Evolutionary conservation across 169 alveolate species (phyloP), one percentile per base, ranked within the genome.

Genomic region (Perkinsus chesapeaki): DNA sequence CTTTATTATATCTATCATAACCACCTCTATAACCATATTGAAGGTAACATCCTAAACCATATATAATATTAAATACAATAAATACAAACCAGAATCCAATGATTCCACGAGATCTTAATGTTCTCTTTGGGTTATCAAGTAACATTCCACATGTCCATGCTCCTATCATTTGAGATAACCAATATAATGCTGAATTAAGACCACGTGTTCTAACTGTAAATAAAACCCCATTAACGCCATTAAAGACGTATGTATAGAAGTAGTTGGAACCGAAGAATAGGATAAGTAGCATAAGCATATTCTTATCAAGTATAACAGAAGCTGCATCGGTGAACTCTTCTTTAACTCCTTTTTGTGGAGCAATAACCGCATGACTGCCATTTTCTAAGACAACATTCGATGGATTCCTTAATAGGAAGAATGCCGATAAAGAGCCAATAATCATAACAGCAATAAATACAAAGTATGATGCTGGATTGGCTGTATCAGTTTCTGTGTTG

Each of bases 241-340:
- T 91, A 93, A 92, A 94, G 39, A 90, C 90, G 91, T 94, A 92
- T 34, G 95, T 92, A 93, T 94, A 94, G 93, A 94, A 92, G 92
- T 93, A 94, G 93, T 94, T 94, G 48, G 95, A 92, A 16, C 93
- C 94, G 91, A 94, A 73, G 93, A 91, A 94, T 82, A 94, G 92
- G 47, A 90, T 73, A 91, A 43, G 19, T 19, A 91, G 73, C 48
- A 43, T 27, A 31, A 39, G 92, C 92, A 91, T 91, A 31, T 91
- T 31, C 39, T 43, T 91, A 38, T 91, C 39, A n/a, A 43, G 36
- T 9, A 37, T n/a, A n/a, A 37, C 73, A 82, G 34, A 31, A n/a
- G 39, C 39, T 16, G 92, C 92, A 9, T 31, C 73, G 48, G 37
- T n/a, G 39, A 91, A 31, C 73, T 91, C 92, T 12, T 39, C 73